Conservation (phyloP, 768 basidiomycete species). For the Pleurotus citrinopileatus region DNA sequence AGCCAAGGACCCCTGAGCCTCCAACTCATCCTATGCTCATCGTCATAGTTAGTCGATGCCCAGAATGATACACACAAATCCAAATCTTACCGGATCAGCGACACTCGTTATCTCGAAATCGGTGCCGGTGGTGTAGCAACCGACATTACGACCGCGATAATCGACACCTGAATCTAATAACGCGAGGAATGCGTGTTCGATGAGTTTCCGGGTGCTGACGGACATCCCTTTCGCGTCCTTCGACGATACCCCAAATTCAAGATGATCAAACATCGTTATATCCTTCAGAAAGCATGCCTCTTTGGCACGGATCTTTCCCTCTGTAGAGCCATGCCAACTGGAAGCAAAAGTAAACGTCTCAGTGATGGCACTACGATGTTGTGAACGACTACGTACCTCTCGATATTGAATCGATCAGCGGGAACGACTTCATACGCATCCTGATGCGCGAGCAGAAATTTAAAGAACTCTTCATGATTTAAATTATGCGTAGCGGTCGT, state of each 20-base stretch:
- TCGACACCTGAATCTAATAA: conserved; percentile 47
- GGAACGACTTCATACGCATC: conserved; percentile 32
- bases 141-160: conserved; percentile 39
- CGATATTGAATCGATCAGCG: conserved; percentile 26
- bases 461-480: conserved; percentile 30
- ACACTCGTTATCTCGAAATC: conserved; percentile 14
- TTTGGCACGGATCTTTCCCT: conserved; percentile 25
- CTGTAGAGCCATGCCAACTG: conserved; percentile 24
- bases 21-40: conserved; percentile 25
- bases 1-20: conserved; percentile 31
- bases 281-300: conserved; percentile 37
- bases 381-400: conserved; percentile 20
- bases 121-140: conserved; percentile 35
- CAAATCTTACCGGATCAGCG: conserved; percentile 23
- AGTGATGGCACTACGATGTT: background rate
- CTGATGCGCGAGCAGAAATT: conserved; percentile 28
- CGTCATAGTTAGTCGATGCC: background rate
- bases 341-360: too few relatives aligned
- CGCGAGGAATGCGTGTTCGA: conserved; percentile 36
- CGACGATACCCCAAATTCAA: conserved; percentile 36
- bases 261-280: conserved; percentile 30
- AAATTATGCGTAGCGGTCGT: conserved; percentile 23
- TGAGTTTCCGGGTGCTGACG: conserved; percentile 30
- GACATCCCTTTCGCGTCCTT: conserved; percentile 34
- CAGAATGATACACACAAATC: background rate